phyloP scores from a whole-genome alignment of 2,329 filamentous ascomycete species.

The Cytospora piceae region DNA sequence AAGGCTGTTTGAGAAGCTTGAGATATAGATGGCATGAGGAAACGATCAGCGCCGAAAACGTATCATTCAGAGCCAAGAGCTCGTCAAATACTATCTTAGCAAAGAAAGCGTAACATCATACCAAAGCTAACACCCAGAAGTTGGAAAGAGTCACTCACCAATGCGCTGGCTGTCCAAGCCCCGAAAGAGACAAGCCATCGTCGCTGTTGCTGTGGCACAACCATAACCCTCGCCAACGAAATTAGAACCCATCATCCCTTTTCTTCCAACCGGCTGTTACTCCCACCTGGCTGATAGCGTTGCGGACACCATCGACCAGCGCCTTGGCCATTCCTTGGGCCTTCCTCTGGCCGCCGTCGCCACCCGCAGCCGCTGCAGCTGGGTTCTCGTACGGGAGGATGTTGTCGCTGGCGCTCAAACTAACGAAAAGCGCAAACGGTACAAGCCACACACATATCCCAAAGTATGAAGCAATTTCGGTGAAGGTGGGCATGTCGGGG shows the following conservation, averaged over 20 bases:
- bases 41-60: not conserved
- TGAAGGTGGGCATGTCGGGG: conserved; percentile 75
- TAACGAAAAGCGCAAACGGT: conserved; percentile 93
- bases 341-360: conserved; percentile 52
- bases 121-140: not conserved
- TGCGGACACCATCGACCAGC: conserved; percentile 61
- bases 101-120: conserved; percentile 8
- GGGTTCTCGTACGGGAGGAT: conserved; percentile 88
- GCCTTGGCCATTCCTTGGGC: conserved; percentile 69
- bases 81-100: conserved; percentile 10
- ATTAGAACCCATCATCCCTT: conserved; percentile 43
- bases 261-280: conserved; percentile 47
- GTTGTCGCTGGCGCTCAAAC: conserved; percentile 90
- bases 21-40: not conserved
- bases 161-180: conserved; percentile 11
- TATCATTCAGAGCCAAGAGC: conserved; percentile 1
- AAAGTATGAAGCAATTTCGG: conserved; percentile 94
- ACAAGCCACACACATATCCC: conserved; percentile 96
- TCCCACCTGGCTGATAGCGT: conserved; percentile 53
- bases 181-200: not conserved
- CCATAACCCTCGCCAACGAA: not conserved
- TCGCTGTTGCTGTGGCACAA: not conserved
- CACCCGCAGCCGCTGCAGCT: conserved; percentile 45
- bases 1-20: not conserved
- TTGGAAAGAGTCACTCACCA: conserved; percentile 13